Evolutionary conservation across 2,329 filamentous ascomycete genomes (phyloP), one percentile per base, ranked within the genome.

Genomic region (Cercospora canescens): DNA sequence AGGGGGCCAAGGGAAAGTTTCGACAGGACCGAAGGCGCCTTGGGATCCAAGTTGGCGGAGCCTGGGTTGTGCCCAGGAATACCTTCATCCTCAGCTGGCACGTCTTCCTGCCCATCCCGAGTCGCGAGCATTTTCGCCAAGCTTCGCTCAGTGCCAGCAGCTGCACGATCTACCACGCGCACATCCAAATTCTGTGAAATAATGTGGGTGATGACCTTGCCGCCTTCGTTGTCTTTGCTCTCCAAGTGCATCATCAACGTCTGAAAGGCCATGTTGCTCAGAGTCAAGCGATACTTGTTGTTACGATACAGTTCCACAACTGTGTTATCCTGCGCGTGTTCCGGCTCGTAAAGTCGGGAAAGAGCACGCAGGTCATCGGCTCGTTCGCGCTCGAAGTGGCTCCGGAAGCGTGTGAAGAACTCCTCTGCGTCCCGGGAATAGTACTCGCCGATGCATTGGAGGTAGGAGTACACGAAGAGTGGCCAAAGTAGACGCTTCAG

Each of bases 401-500:
- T 80, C 62, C 88, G 88, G 74, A 92, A 88, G 4, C 86, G 83
- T 30, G 87, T 85, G 67, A 96, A 89, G 75, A 96, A 94, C 1
- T 85, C 82, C 70, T 91, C 89, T 14, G 89, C 88, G 65, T 96
- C 92, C 41, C 87, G 86, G 1, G 86, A 81, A 72, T 91, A 93
- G 69, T 88, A 88, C 66, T 92, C 87, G 35, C 84, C 84, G 30
- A 96, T 86, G 63, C 98, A 86, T 64, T 92, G 89, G 28, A 99
- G 83, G 76, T 91, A 97, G 0, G 92, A 95, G 79, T 99, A 96
- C 59, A 98, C 91, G 75, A 97, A 98, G 0, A 96, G 82, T 0
- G 95, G 95, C 93, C 95, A 99, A 16, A 97, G 81, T 4, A 98
- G 83, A 71, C 96, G 93, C 65, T 88, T 86, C 3, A 99, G 84